phyloP scores from a whole-genome alignment of 257 asterid genomes.

The Nicotiana otophora region DNA sequence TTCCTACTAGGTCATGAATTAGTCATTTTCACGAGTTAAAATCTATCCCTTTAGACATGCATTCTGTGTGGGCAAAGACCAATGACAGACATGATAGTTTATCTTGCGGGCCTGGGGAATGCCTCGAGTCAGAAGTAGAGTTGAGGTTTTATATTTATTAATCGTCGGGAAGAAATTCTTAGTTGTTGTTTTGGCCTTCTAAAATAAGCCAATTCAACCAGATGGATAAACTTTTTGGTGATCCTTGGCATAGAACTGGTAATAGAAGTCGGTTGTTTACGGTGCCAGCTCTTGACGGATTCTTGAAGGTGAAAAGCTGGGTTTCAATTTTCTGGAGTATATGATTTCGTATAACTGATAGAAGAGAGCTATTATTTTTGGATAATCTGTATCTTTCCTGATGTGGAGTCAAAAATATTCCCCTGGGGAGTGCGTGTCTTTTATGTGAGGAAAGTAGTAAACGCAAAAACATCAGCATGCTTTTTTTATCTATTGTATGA shows the following conservation, averaged over 20 bases:
- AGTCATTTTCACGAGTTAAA: background rate
- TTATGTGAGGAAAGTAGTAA: background rate
- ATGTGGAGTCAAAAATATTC: background rate
- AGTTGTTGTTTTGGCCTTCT: background rate
- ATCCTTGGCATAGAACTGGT: background rate
- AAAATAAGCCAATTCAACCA: background rate
- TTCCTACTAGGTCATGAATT: background rate
- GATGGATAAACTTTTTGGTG: background rate
- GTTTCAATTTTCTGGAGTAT: background rate
- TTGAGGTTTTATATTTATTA: background rate
- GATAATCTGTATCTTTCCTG: background rate
- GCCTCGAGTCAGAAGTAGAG: background rate
- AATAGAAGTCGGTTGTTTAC: background rate
- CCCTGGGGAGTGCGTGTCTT: background rate
- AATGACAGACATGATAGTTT: background rate
- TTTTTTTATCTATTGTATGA: background rate
- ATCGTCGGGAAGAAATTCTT: background rate
- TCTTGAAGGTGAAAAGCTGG: background rate
- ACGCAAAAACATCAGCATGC: background rate
- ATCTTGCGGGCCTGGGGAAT: background rate
- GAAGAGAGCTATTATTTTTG: background rate
- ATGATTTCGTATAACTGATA: background rate
- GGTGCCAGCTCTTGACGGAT: background rate
- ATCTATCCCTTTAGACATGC: background rate
- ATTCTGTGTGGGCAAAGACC: background rate